phyloP scores from a whole-genome alignment of 1,139 yeast genomes.

The Pichia sorboxylosa region DNA sequence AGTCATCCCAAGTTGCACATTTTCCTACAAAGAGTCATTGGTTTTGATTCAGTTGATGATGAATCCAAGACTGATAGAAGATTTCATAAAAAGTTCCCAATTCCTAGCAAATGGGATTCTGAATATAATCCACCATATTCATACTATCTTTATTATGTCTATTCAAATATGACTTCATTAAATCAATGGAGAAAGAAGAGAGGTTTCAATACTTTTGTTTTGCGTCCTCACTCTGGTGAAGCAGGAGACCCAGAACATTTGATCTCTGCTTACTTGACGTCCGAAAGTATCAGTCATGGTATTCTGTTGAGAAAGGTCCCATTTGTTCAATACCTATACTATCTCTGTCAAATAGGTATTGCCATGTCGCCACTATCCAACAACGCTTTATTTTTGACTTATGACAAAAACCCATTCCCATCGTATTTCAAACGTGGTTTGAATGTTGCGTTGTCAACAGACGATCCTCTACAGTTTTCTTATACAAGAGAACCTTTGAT shows the following conservation, averaged over 20 bases:
- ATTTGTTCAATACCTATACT: constrained; percentile 84
- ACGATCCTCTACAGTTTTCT: constrained; percentile 90
- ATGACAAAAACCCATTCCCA: constrained; percentile 89
- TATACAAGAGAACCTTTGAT: constrained; percentile 96
- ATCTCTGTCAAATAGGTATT: constrained; percentile 86
- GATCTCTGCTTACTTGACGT: constrained; percentile 76
- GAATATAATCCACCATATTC: constrained; percentile 92
- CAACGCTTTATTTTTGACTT: constrained; percentile 88
- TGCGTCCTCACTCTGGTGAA: constrained; percentile 97
- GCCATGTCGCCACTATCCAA: constrained; percentile 99
- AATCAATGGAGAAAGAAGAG: constrained; percentile 69
- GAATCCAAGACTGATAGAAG: constrained; percentile 86
- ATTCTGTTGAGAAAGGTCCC: constrained; percentile 87
- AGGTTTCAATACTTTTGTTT: constrained; percentile 75
- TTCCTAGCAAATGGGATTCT: constrained; percentile 70
- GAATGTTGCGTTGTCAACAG: constrained; percentile 84
- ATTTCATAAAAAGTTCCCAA: constrained; percentile 69
- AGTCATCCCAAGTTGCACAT: constrained; percentile 81
- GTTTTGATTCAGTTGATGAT: constrained; percentile 97
- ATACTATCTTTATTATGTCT: constrained; percentile 81
- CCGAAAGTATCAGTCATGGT: constrained; percentile 94
- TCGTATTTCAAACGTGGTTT: constrained; percentile 84
- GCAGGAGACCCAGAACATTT: constrained; percentile 99
- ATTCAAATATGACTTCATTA: constrained; percentile 73
- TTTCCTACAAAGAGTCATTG: constrained; percentile 86